Base-by-base conservation (phyloP, 148 eudicot species). In the Fagopyrum tataricum region DNA sequence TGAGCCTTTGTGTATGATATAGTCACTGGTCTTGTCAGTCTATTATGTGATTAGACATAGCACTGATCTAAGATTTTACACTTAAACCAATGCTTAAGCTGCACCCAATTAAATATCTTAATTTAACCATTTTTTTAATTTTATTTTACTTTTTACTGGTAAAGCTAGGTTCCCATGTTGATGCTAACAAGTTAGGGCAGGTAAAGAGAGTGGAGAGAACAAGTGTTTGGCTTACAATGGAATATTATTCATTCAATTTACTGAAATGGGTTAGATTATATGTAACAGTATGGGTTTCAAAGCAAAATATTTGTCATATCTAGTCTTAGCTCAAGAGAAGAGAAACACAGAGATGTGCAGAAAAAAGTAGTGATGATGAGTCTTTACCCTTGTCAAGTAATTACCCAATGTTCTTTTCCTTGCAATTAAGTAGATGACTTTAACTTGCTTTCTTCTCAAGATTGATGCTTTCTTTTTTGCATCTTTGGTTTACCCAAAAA, bases 401-500 rank as follows among this genome's bases (percentile, higher is more conserved):
- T 48, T 12, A 48, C 52, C 52, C 52, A 48, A 48, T 8, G 4
- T 48, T 2, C 15, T 48, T 48, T 13, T 48, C 17, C 5, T 49
- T 49, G 4, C 4, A 49, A 49, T 17, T 8, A 52, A 52, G 58
- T 21, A 52, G 21, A 52, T 21, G 62, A 3, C 26, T 20, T 20
- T 21, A 20, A 56, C 26, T 56, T 56, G 62, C 62, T 56, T 56
- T 56, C 23, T 7, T 56, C 12, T 56, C 62, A 56, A 24, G 62
- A 11, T 56, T 56, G 62, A 56, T 56, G 23, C 62, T 21, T 31
- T 31, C 37, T 20, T 9, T 55, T 56, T 21, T 56, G 62, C 62
- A 56, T 49, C n/a, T 49, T 49, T 56, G 23, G 23, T 56, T 56
- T 56, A 21, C 62, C 62, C 23, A 56, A 56, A 56, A 20, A 56